Conservation (phyloP, 805 yeast genomes). For the Metschnikowia matae region DNA sequence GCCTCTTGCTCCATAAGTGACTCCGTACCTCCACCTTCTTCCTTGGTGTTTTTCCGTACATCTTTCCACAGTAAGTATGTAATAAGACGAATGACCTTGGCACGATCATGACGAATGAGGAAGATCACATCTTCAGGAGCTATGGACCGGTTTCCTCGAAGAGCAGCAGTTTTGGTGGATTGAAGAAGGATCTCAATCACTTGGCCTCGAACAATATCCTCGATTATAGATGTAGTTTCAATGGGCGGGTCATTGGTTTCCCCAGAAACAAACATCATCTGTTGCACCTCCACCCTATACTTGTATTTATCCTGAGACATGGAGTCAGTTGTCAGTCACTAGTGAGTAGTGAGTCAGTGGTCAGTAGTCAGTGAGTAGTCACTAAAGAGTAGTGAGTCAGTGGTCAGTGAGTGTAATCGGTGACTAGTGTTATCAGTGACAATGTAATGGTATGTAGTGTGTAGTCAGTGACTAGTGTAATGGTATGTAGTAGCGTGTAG, state of each 20-base stretch:
- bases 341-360: no score
- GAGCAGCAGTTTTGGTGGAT: constrained; percentile 70
- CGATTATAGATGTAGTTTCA: constrained; percentile 87
- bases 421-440: no score
- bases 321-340: neutral
- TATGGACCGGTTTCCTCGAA: constrained; percentile 78
- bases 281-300: constrained; percentile 88
- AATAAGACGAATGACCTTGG: constrained; percentile 85
- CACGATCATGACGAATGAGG: constrained; percentile 85
- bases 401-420: no score
- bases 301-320: constrained; percentile 47
- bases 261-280: constrained; percentile 98
- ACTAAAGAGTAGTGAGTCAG: no score
- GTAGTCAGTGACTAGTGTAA: no score
- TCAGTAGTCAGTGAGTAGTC: neutral
- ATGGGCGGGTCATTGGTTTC: constrained; percentile 92
- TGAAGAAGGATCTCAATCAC: constrained; percentile 81
- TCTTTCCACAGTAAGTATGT: constrained; percentile 97
- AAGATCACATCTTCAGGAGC: constrained; percentile 92
- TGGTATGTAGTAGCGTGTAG: no score
- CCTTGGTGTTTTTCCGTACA: constrained; percentile 74
- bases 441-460: no score
- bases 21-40: constrained; percentile 48
- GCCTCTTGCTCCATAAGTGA: constrained; percentile 49
- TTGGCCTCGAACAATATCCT: constrained; percentile 92